Evolutionary conservation across 2,329 filamentous ascomycete genomes (phyloP).

Genomic region (Aspergillus amoenus): DNA sequence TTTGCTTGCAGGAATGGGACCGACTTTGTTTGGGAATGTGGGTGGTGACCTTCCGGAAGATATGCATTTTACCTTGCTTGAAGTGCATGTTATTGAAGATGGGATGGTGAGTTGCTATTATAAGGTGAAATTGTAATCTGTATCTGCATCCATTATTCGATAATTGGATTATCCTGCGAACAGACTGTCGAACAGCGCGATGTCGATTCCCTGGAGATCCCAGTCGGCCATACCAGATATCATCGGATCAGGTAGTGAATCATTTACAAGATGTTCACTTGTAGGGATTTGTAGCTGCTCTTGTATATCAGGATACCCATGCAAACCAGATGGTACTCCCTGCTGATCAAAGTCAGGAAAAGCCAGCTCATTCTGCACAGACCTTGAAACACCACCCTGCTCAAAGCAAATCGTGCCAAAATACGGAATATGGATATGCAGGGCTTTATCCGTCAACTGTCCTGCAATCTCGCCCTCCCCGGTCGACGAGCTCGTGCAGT

Average conservation of each 20-base stretch:
- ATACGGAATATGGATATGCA: conserved; percentile 8
- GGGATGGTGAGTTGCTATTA: conserved; percentile 12
- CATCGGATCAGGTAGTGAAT: not conserved
- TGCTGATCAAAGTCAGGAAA: no score
- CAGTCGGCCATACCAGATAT: not conserved
- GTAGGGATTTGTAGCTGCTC: not conserved
- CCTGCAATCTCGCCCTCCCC: conserved; percentile 4
- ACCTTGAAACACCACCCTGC: not conserved
- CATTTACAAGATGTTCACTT: not conserved
- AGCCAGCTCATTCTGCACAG: not conserved
- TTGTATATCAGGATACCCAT: not conserved
- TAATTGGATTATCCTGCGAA: not conserved
- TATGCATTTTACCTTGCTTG: conserved; percentile 3
- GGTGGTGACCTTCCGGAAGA: not conserved
- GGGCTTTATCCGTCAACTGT: not conserved
- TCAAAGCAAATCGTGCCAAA: conserved; percentile 11
- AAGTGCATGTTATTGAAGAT: conserved; percentile 12
- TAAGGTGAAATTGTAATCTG: not conserved
- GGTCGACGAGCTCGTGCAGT: not conserved
- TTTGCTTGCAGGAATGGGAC: not conserved
- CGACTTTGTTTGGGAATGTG: not conserved
- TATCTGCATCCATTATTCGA: not conserved
- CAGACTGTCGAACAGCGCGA: conserved; percentile 9
- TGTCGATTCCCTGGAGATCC: conserved; percentile 8
- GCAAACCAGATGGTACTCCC: not conserved